Evolutionary conservation across 495 filamentous ascomycete species (phyloP).

Genomic region (Penicillium verhagenii): DNA sequence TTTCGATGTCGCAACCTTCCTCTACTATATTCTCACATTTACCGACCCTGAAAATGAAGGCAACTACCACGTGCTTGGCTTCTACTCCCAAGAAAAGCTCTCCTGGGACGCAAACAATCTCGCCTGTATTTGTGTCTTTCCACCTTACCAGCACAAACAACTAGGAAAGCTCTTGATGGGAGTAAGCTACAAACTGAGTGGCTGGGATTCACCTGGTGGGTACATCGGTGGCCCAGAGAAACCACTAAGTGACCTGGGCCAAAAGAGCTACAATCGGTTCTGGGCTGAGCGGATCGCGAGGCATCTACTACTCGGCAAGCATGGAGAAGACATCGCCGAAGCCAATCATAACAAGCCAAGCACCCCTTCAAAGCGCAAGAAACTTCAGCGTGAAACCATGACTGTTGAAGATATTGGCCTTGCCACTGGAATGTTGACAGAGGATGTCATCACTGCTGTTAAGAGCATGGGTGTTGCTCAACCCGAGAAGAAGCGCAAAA

Average conservation of each 20-base stretch:
- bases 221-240: slow-evolving; percentile 91
- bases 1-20: slow-evolving; percentile 92
- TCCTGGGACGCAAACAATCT: slow-evolving; percentile 99
- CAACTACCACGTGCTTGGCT: slow-evolving; percentile 69
- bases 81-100: slow-evolving; percentile 98
- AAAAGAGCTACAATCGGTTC: slow-evolving; percentile 74
- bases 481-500: slow-evolving; percentile 48
- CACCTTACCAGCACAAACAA: slow-evolving; percentile 88
- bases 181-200: slow-evolving; percentile 88
- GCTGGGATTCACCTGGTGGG: slow-evolving; percentile 60
- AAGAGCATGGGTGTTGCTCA: slow-evolving; percentile 75
- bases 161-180: slow-evolving; percentile 90
- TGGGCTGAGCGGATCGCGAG: slow-evolving; percentile 81
- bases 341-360: slow-evolving; percentile 28
- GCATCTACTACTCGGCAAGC: slow-evolving; percentile 48
- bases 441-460: slow-evolving; percentile 78
- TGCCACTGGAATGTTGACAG: slow-evolving; percentile 74
- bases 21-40: slow-evolving; percentile 84
- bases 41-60: slow-evolving; percentile 34
- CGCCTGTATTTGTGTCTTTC: slow-evolving; percentile 94
- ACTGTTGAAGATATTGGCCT: slow-evolving; percentile 57
- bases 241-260: slow-evolving; percentile 80
- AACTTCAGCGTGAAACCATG: slow-evolving; percentile 37
- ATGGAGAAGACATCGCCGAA: slow-evolving; percentile 24
- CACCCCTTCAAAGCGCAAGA: slow-evolving; percentile 32